These are phyloP conservation scores for Citrullus mucosospermus DNA, from an alignment of 306 rosid species.

Conservation along the genomic window DNA sequence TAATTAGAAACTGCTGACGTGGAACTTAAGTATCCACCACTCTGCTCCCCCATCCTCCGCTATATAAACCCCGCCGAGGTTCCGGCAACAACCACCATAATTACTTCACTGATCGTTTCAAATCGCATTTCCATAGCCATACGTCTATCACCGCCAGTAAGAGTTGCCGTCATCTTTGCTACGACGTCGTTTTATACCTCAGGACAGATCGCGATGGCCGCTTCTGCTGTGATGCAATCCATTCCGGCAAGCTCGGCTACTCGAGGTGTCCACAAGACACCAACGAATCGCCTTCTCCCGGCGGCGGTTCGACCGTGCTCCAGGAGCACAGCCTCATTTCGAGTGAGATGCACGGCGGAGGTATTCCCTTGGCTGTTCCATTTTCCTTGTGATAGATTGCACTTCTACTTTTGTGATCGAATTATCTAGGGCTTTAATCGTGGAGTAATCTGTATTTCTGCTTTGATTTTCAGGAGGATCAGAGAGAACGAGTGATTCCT, in stretches of 20 bases:
- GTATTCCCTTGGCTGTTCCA: not conserved
- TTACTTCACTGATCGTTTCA: not conserved
- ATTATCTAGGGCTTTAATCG: not conserved
- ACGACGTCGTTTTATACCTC: not conserved
- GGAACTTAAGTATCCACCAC: slow-evolving; percentile 11
- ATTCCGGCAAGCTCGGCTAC: not conserved
- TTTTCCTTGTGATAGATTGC: no score
- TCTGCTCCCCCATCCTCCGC: not conserved
- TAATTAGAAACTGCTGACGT: not conserved
- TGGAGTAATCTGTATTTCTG: not conserved
- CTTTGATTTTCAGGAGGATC: not conserved
- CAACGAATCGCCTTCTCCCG: not conserved
- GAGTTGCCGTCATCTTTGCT: not conserved
- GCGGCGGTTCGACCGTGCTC: not conserved
- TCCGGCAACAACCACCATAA: fast-evolving
- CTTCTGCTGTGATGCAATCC: not conserved
- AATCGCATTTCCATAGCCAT: fast-evolving
- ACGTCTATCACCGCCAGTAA: not conserved
- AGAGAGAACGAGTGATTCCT: not conserved
- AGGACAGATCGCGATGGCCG: not conserved
- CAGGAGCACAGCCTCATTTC: not conserved
- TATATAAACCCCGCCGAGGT: not conserved
- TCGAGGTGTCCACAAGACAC: not conserved
- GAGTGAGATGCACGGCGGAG: not conserved
- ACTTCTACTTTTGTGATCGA: not conserved